A percentile compares a stretch with the other conserved stretches of the same genome.
Evolutionary conservation across 2,329 filamentous ascomycete species (phyloP).

Genomic region (Paecilomyces dactylethromorphus): DNA sequence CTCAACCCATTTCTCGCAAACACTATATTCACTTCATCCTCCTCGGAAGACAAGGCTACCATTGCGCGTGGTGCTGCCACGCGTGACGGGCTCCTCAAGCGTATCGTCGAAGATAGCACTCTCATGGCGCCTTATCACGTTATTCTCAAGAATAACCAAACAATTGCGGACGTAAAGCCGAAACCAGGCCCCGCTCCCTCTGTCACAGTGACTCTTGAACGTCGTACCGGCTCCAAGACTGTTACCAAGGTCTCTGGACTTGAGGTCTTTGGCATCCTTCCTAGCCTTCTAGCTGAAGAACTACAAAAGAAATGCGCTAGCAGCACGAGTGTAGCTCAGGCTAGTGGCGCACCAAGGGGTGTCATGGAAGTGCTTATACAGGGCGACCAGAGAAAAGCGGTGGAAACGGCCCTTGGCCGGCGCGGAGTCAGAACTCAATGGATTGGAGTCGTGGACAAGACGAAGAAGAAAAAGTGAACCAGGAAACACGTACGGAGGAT

Average conservation of each 20-base stretch:
- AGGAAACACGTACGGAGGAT: background rate
- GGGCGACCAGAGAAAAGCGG: constrained; percentile 57
- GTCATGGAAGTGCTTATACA: constrained; percentile 63
- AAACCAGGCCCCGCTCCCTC: constrained; percentile 57
- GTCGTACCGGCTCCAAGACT: constrained; percentile 59
- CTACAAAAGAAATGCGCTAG: constrained; percentile 62
- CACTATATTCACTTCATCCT: constrained; percentile 50
- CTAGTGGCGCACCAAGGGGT: constrained; percentile 56
- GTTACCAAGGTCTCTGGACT: constrained; percentile 58
- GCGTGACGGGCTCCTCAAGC: constrained; percentile 55
- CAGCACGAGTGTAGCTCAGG: constrained; percentile 57
- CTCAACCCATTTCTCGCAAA: constrained; percentile 59
- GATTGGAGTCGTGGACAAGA: constrained; percentile 62
- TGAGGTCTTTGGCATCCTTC: constrained; percentile 56
- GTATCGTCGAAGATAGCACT: constrained; percentile 45
- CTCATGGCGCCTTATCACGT: constrained; percentile 51
- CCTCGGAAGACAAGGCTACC: constrained; percentile 49
- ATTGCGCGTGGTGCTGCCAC: constrained; percentile 52
- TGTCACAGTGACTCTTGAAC: constrained; percentile 54
- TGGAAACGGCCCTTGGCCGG: constrained; percentile 53
- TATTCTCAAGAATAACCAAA: constrained; percentile 42
- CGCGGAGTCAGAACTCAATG: constrained; percentile 54
- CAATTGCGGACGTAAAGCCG: constrained; percentile 46
- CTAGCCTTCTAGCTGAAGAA: constrained; percentile 57
- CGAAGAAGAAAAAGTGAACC: constrained; percentile 55